phyloP scores from a whole-genome alignment of 495 filamentous ascomycete species.

The Talaromyces wortmannii region DNA sequence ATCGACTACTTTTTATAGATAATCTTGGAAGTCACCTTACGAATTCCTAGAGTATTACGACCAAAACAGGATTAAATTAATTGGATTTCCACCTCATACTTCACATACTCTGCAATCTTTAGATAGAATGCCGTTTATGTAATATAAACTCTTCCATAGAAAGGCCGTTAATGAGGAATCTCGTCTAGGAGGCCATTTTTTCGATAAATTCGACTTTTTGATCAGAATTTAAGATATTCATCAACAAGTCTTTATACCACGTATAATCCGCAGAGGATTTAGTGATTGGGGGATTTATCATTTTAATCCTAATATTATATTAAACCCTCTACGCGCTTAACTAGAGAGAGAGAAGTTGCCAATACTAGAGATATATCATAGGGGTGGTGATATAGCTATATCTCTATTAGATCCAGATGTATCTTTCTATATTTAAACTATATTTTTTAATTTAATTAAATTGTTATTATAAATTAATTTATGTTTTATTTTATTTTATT shows the following conservation, averaged over 20 bases:
- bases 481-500: too few species aligned
- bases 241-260: background rate
- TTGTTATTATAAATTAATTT: too few species aligned
- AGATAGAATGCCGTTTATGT: background rate
- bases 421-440: too few species aligned
- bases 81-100: background rate
- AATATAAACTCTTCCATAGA: background rate
- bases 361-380: background rate
- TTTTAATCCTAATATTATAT: background rate
- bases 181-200: background rate
- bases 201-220: background rate
- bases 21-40: background rate
- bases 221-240: background rate
- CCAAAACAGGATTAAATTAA: background rate
- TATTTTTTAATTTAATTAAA: too few species aligned
- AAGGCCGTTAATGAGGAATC: background rate
- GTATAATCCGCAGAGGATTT: background rate
- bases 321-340: background rate
- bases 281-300: background rate
- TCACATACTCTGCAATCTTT: background rate
- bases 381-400: too few species aligned
- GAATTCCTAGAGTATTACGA: background rate
- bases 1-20: background rate
- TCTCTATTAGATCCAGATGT: too few species aligned
- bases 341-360: background rate